phyloP scores from a whole-genome alignment of 352 stramenopile species.

The Globisporangium perplexum region DNA sequence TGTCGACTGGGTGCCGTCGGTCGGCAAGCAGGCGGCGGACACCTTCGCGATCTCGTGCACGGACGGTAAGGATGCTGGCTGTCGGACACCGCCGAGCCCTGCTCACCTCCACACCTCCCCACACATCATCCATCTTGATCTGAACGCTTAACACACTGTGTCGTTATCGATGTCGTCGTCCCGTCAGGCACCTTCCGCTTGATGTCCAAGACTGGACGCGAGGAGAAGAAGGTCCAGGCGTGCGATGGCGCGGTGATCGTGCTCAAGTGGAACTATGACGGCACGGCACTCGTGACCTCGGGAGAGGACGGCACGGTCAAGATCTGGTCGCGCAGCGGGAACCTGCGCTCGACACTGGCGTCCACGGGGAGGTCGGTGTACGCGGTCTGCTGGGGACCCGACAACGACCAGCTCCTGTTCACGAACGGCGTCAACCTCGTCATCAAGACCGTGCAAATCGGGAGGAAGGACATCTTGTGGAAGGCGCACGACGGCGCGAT shows the following conservation, averaged over 20 bases:
- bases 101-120: neutral
- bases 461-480: constrained; percentile 86
- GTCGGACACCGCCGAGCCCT: neutral
- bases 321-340: constrained; percentile 86
- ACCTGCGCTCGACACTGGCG: constrained; percentile 84
- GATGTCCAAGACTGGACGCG: constrained; percentile 84
- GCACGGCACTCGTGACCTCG: constrained; percentile 84
- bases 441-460: constrained; percentile 90
- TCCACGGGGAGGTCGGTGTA: constrained; percentile 83
- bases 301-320: constrained; percentile 94
- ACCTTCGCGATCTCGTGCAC: constrained; percentile 89
- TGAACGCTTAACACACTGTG: neutral
- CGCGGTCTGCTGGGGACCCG: constrained; percentile 86
- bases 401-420: constrained; percentile 90
- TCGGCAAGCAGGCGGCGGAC: constrained; percentile 76
- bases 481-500: constrained; percentile 90
- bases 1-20: constrained; percentile 76
- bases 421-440: constrained; percentile 83
- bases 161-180: neutral
- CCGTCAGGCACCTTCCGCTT: constrained; percentile 82
- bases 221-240: constrained; percentile 90
- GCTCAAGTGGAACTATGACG: constrained; percentile 93
- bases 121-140: neutral
- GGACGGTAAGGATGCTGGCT: constrained; percentile 47
- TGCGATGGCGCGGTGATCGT: constrained; percentile 84